phyloP scores from a whole-genome alignment of 2,329 filamentous ascomycete species.

The Trichothecium sympodiale region DNA sequence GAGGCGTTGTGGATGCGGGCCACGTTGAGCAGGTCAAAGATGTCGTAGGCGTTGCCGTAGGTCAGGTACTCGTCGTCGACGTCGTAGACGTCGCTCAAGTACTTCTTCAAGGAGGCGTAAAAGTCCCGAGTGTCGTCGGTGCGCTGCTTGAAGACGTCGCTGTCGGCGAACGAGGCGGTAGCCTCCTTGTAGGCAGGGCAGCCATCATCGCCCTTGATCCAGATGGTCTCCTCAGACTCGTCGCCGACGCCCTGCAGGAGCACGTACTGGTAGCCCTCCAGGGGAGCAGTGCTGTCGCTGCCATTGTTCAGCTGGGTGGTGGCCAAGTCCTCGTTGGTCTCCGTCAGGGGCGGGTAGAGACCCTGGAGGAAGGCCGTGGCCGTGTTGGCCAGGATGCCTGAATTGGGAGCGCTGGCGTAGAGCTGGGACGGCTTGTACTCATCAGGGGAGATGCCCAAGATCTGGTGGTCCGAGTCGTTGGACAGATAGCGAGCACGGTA shows the following conservation, averaged over 20 bases:
- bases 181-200: conserved; percentile 17
- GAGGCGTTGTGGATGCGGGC: conserved; percentile 21
- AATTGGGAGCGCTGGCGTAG: conserved; percentile 20
- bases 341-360: conserved; percentile 20
- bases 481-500: conserved; percentile 14
- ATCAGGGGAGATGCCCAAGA: conserved; percentile 21
- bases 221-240: conserved; percentile 21
- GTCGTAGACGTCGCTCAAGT: conserved; percentile 19
- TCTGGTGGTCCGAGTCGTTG: conserved; percentile 14
- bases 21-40: conserved; percentile 24
- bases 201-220: conserved; percentile 24
- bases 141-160: conserved; percentile 13
- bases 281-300: conserved; percentile 14
- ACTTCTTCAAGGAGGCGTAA: conserved; percentile 17
- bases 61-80: conserved; percentile 18
- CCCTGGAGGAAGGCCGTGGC: conserved; percentile 24
- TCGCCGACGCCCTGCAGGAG: conserved; percentile 16
- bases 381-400: conserved; percentile 20
- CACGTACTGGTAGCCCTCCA: conserved; percentile 23
- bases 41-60: conserved; percentile 22
- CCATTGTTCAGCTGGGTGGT: conserved; percentile 19
- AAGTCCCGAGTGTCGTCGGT: conserved; percentile 17
- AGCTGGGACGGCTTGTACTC: conserved; percentile 19
- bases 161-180: conserved; percentile 16
- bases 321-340: conserved; percentile 14